A percentile compares a stretch with the other conserved stretches of the same genome.
Evolutionary conservation across 1,139 yeast genomes (phyloP).

Genomic region (Pichia sp.): DNA sequence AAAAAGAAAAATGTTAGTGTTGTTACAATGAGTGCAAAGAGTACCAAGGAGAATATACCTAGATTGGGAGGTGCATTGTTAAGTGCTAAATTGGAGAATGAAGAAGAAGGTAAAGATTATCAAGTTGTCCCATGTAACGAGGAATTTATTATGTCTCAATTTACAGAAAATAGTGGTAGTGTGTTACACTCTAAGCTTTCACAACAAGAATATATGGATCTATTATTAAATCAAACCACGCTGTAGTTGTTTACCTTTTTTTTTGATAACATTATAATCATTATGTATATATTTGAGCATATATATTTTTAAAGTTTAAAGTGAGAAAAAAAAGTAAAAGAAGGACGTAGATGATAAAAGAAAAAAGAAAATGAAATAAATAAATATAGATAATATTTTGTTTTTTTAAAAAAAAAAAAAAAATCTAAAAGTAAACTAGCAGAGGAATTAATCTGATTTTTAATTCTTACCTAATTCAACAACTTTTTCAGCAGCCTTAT

Average conservation of each 20-base stretch:
- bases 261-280: neutral
- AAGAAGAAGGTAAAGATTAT: constrained; percentile 39
- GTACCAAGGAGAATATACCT: constrained; percentile 51
- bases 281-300: neutral
- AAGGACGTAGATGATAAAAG: neutral
- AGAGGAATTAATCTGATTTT: neutral
- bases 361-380: neutral
- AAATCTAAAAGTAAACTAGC: no score
- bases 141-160: constrained; percentile 25
- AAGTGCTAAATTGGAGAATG: constrained; percentile 69
- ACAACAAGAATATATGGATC: constrained; percentile 32
- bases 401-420: no score
- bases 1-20: constrained; percentile 44
- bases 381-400: no score
- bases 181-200: constrained; percentile 31
- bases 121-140: constrained; percentile 15
- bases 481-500: constrained; percentile 95
- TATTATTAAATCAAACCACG: constrained; percentile 19
- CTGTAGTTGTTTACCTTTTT: neutral
- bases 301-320: neutral
- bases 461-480: constrained; percentile 49
- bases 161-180: constrained; percentile 35
- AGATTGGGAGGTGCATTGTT: constrained; percentile 74
- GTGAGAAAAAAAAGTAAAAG: no score
- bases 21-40: constrained; percentile 71